phyloP scores from a whole-genome alignment of 768 basidiomycete species.

The Lactarius indigo region DNA sequence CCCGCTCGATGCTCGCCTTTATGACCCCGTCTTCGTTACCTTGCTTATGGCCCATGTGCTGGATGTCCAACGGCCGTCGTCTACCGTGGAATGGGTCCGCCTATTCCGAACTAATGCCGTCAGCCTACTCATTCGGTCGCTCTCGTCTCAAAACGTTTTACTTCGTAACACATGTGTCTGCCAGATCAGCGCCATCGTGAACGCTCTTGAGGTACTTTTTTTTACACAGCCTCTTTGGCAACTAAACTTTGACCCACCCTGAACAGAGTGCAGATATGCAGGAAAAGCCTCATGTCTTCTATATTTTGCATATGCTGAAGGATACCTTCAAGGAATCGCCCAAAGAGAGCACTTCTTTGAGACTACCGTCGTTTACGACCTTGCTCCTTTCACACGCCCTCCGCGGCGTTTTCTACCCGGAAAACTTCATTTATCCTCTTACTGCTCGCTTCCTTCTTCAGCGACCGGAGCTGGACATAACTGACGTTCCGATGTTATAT shows the following conservation, averaged over 20 bases:
- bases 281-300: constrained; percentile 69
- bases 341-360: constrained; percentile 38
- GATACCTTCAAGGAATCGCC: constrained; percentile 49
- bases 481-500: constrained; percentile 90
- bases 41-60: constrained; percentile 65
- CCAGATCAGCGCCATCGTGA: constrained; percentile 60
- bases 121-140: constrained; percentile 63
- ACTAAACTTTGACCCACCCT: constrained; percentile 31
- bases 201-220: constrained; percentile 55
- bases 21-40: constrained; percentile 79
- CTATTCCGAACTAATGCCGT: constrained; percentile 78
- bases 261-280: constrained; percentile 60
- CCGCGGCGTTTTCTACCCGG: constrained; percentile 79
- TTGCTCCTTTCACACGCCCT: constrained; percentile 82
- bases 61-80: constrained; percentile 51
- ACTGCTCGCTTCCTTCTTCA: constrained; percentile 88
- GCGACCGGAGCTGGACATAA: constrained; percentile 72
- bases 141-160: constrained; percentile 62
- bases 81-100: constrained; percentile 78
- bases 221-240: not conserved
- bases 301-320: constrained; percentile 65
- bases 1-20: constrained; percentile 44
- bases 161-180: constrained; percentile 59
- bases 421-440: constrained; percentile 83
- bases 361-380: constrained; percentile 74